Evolutionary conservation across 2,329 filamentous ascomycete genomes (phyloP).

Genomic region (Daldinia sp.): DNA sequence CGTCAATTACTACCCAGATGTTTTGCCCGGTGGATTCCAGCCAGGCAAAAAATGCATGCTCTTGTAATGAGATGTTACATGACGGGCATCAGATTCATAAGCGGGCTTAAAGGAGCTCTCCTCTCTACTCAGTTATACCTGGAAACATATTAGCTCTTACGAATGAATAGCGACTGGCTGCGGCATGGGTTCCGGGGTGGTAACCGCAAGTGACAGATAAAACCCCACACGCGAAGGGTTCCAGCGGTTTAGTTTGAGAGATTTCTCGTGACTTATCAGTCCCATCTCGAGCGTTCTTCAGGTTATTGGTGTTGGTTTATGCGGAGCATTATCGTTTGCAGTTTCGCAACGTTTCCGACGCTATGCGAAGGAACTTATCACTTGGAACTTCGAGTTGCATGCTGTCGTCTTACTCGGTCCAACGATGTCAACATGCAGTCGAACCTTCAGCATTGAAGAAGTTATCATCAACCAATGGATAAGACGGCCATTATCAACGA

Average conservation of each 20-base stretch:
- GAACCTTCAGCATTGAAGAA: neutral
- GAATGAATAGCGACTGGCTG: neutral
- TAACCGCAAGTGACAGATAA: neutral
- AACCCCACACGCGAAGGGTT: neutral
- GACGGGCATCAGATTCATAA: constrained; percentile 5
- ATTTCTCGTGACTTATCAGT: neutral
- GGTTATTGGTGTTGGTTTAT: neutral
- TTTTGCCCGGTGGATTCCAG: constrained; percentile 47
- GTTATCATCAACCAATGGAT: neutral
- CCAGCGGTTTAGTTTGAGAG: neutral
- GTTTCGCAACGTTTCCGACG: neutral
- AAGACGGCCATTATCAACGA: neutral
- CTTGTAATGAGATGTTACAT: constrained; percentile 26
- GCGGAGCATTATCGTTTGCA: neutral
- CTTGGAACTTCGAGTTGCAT: too few species aligned
- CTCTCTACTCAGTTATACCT: neutral
- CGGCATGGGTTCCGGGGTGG: neutral
- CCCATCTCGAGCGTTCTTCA: too few species aligned
- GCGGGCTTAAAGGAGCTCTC: neutral
- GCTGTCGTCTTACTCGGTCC: neutral
- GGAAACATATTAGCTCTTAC: neutral
- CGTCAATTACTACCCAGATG: constrained; percentile 48
- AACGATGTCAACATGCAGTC: neutral
- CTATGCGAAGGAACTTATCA: neutral
- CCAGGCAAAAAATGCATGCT: constrained; percentile 46